Base-by-base conservation (phyloP, 805 yeast genomes). In the Sugiyamaella floridensis region DNA sequence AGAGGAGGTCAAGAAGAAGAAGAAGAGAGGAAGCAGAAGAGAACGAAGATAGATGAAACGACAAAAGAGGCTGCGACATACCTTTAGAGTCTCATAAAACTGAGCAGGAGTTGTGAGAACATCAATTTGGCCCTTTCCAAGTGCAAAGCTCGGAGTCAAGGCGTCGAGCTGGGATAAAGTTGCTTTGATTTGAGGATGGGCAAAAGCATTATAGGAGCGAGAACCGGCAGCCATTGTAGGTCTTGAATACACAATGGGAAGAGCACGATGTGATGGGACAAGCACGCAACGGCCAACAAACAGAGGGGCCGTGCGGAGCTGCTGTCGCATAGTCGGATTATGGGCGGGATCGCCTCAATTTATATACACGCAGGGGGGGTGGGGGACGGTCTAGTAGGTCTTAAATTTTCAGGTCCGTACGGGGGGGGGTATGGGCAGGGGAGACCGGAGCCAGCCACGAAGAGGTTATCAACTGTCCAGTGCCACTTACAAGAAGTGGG, bases 121-220 rank as follows among this genome's bases (percentile, higher is more conserved):
- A 43, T 77, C 78, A 41, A 89, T 77, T 55, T 85, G 80, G 41
- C 75, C 80, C 18, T 71, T 68, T 7, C 71, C 67, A 32, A 88
- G 64, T 50, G 76, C 77, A 63, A 88, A 89, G 41, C 88, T 72
- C 2, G 92, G 92, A 1, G 86, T 81, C 3, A 83, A 67, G 42
- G 76, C 67, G 59, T 85, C 88, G 46, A 85, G 64, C 63, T 82
- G 86, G 28, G 54, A 40, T 44, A 62, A 47, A 2, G 62, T 58
- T 18, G 62, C 48, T 41, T 55, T 50, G 40, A 60, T 50, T 48
- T 58, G 55, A 29, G 59, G 60, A 46, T 60, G 57, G 14, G 42
- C 43, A 37, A 50, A 50, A 4, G 50, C 47, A 26, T 44, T 45
- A 18, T 45, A 51, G 2, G 49, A 29, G 37, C 47, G 20, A 40